Conservation (phyloP, 2,329 filamentous ascomycete genomes). For the Fusarium aywerte region DNA sequence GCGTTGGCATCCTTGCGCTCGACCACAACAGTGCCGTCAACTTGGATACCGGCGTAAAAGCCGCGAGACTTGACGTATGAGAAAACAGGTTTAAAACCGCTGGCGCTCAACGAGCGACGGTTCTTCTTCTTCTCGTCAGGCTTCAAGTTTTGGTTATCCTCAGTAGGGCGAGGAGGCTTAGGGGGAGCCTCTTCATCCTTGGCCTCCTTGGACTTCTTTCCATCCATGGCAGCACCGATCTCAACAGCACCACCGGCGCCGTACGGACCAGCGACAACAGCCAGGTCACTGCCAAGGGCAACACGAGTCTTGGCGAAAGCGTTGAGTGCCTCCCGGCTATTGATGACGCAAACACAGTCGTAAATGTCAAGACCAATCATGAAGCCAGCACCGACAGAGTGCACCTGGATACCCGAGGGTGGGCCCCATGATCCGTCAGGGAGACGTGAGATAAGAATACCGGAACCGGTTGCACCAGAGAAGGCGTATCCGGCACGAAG, state of each 20-base stretch:
- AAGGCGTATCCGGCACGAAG: conserved; percentile 74
- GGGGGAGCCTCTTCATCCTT: conserved; percentile 42
- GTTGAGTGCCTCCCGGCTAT: conserved; percentile 77
- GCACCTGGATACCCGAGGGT: conserved; percentile 83
- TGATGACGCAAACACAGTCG: conserved; percentile 89
- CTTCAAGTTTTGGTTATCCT: conserved; percentile 42
- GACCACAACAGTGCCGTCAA: conserved; percentile 88
- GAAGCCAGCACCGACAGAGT: conserved; percentile 83
- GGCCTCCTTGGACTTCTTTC: conserved; percentile 57
- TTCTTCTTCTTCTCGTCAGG: conserved; percentile 45
- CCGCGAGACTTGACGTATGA: conserved; percentile 88
- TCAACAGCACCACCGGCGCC: conserved; percentile 80
- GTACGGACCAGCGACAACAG: conserved; percentile 75
- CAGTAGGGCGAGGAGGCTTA: conserved; percentile 24
- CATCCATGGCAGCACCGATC: conserved; percentile 53
- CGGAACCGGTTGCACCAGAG: conserved; percentile 73
- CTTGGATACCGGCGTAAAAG: conserved; percentile 85
- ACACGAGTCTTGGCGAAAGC: conserved; percentile 81
- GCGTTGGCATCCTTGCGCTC: conserved; percentile 91
- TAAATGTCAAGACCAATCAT: conserved; percentile 87
- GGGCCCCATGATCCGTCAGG: conserved; percentile 79
- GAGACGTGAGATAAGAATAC: conserved; percentile 70
- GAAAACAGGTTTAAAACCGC: conserved; percentile 57
- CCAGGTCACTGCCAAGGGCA: conserved; percentile 81
- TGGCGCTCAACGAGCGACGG: conserved; percentile 48